Conservation (phyloP, 805 yeast genomes). For the Metschnikowia peoriensis region DNA sequence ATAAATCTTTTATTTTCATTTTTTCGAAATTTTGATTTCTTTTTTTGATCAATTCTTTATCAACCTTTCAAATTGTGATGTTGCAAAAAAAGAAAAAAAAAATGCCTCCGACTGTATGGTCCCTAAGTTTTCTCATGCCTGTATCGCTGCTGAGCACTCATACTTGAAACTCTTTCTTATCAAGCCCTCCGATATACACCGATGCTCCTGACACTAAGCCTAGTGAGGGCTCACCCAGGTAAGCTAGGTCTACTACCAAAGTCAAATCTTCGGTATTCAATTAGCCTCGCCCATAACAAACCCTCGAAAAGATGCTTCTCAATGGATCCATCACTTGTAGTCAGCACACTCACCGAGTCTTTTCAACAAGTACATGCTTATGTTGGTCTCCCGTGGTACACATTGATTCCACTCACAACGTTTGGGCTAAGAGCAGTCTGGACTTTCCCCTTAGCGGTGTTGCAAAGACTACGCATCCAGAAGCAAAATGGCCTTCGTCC, state of each 20-base stretch:
- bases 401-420: slow-evolving; percentile 72
- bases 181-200: background rate
- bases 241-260: slow-evolving; percentile 1
- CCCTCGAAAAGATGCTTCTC: slow-evolving; percentile 21
- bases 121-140: background rate
- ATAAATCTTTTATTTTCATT: too few species aligned
- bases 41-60: too few species aligned
- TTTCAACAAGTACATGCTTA: slow-evolving; percentile 50
- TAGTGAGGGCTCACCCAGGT: background rate
- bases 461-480: slow-evolving; percentile 65
- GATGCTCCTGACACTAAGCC: slow-evolving; percentile 2
- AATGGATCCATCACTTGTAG: slow-evolving; percentile 31
- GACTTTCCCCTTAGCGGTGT: slow-evolving; percentile 76
- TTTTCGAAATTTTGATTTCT: too few species aligned
- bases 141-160: background rate
- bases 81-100: too few species aligned
- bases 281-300: too few species aligned
- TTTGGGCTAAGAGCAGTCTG: slow-evolving; percentile 59
- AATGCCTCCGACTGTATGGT: background rate
- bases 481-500: slow-evolving; percentile 74
- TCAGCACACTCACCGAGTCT: slow-evolving; percentile 33
- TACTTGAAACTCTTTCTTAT: background rate
- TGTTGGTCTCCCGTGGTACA: slow-evolving; percentile 81
- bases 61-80: too few species aligned
- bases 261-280: background rate